These are phyloP conservation scores for Peronospora belbahrii DNA, from an alignment of 352 stramenopile genomes.

Conservation along the genomic window DNA sequence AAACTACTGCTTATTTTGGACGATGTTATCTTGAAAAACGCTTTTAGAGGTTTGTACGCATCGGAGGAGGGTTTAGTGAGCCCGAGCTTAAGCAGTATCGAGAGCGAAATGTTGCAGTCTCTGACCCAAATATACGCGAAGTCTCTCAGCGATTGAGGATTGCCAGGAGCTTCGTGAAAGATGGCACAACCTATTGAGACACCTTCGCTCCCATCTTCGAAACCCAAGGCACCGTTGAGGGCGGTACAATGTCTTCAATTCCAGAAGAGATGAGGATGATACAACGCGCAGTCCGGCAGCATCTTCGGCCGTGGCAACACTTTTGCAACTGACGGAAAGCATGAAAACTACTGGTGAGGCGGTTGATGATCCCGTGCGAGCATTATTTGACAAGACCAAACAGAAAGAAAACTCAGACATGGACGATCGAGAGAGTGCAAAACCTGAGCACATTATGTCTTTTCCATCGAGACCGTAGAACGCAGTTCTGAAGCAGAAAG, in stretches of 20 bases:
- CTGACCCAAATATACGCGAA: constrained; percentile 19
- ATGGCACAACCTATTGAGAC: not conserved
- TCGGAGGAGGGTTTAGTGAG: constrained; percentile 63
- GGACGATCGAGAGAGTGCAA: not conserved
- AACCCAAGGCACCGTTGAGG: constrained; percentile 14
- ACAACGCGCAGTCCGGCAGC: too few species aligned
- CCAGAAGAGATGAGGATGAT: constrained; percentile 16
- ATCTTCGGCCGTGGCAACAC: constrained; percentile 14
- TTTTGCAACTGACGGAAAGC: constrained; percentile 10
- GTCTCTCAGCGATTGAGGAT: constrained; percentile 27
- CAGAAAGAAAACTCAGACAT: not conserved
- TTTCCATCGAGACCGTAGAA: constrained; percentile 1
- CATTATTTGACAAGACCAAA: not conserved
- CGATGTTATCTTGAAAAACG: constrained; percentile 19
- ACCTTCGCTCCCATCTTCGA: constrained; percentile 25
- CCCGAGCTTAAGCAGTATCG: constrained; percentile 39
- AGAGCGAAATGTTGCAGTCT: constrained; percentile 27
- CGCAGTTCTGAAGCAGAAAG: constrained; percentile 7
- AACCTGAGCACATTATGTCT: too few species aligned
- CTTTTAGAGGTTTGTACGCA: constrained; percentile 48
- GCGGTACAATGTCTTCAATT: not conserved
- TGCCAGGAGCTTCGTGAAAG: constrained; percentile 28
- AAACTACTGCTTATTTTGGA: constrained; percentile 3
- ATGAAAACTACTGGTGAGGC: too few species aligned
- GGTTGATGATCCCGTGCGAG: not conserved